These are phyloP conservation scores for Melanomma pulvis-pyrius DNA, from an alignment of 495 filamentous ascomycete species.

Conservation along the genomic window DNA sequence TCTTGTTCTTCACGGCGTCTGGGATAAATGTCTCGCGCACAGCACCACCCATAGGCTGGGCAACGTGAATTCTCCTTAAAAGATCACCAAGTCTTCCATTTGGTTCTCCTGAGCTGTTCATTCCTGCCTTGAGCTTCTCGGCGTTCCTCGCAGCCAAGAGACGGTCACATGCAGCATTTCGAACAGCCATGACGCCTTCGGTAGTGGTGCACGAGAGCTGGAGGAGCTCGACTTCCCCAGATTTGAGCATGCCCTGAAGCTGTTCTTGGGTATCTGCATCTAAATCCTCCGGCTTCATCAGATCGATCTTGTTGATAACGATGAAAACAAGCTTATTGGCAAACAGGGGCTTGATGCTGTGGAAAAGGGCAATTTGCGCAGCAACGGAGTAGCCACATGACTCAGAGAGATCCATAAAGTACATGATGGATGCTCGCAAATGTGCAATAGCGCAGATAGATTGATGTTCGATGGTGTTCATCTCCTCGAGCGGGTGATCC, in stretches of 20 bases:
- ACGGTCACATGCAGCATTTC: constrained; percentile 91
- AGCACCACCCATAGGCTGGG: constrained; percentile 80
- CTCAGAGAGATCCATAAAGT: constrained; percentile 98
- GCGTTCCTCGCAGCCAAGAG: constrained; percentile 89
- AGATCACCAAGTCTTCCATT: constrained; percentile 84
- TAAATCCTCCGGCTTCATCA: constrained; percentile 83
- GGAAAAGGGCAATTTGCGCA: constrained; percentile 90
- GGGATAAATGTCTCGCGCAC: constrained; percentile 84
- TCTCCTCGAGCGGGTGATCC: constrained; percentile 97
- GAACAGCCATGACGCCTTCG: constrained; percentile 90
- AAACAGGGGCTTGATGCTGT: constrained; percentile 94
- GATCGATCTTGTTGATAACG: constrained; percentile 97
- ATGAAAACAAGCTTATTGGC: constrained; percentile 96
- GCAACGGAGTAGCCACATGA: constrained; percentile 94
- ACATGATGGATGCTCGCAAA: constrained; percentile 88
- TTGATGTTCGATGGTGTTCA: constrained; percentile 99
- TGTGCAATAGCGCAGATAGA: constrained; percentile 97
- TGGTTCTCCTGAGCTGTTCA: constrained; percentile 68
- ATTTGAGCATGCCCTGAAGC: constrained; percentile 77
- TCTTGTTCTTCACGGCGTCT: constrained; percentile 73
- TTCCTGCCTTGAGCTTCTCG: constrained; percentile 91
- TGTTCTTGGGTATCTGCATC: constrained; percentile 77
- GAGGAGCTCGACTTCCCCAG: constrained; percentile 85
- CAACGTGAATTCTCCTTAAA: constrained; percentile 91
- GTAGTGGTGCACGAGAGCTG: constrained; percentile 92